Conservation (phyloP, 2,329 filamentous ascomycete species). For the Monosporascus sp. region DNA sequence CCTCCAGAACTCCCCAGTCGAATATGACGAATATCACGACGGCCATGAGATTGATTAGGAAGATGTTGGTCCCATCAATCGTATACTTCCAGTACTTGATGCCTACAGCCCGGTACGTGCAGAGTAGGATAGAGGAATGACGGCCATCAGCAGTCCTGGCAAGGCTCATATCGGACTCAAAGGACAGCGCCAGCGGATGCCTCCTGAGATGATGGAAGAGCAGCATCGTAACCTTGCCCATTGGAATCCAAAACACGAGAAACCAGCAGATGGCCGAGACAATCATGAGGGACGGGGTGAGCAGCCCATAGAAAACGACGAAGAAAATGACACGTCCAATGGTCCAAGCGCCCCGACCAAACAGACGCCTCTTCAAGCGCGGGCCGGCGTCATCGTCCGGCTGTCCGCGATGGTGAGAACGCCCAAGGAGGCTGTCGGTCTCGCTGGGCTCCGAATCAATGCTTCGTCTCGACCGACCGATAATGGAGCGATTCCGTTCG, state of each 20-base stretch:
- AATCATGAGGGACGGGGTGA: slow-evolving; percentile 79
- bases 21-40: slow-evolving; percentile 93
- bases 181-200: slow-evolving; percentile 87
- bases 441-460: slow-evolving; percentile 80
- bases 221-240: slow-evolving; percentile 91
- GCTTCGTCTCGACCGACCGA: slow-evolving; percentile 82
- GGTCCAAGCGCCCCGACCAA: slow-evolving; percentile 94
- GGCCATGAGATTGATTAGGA: slow-evolving; percentile 93
- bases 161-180: slow-evolving; percentile 78
- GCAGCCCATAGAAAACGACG: slow-evolving; percentile 87
- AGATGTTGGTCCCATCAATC: slow-evolving; percentile 96
- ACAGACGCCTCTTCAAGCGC: slow-evolving; percentile 73
- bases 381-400: slow-evolving; percentile 29
- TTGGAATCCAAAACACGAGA: slow-evolving; percentile 94
- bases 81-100: slow-evolving; percentile 99
- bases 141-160: slow-evolving; percentile 66
- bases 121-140: slow-evolving; percentile 82
- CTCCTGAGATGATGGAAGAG: slow-evolving; percentile 87
- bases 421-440: slow-evolving; percentile 80
- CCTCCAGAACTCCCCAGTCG: slow-evolving; percentile 77
- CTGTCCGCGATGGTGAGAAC: slow-evolving; percentile 47
- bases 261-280: slow-evolving; percentile 92
- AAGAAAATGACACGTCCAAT: slow-evolving; percentile 94
- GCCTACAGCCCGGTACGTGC: slow-evolving; percentile 93
- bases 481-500: slow-evolving; percentile 64